A percentile compares a stretch with the other conserved stretches of the same genome.
These are phyloP conservation scores for Chlorencoelia australis DNA, from an alignment of 2,329 filamentous ascomycete species.

Conservation along the genomic window DNA sequence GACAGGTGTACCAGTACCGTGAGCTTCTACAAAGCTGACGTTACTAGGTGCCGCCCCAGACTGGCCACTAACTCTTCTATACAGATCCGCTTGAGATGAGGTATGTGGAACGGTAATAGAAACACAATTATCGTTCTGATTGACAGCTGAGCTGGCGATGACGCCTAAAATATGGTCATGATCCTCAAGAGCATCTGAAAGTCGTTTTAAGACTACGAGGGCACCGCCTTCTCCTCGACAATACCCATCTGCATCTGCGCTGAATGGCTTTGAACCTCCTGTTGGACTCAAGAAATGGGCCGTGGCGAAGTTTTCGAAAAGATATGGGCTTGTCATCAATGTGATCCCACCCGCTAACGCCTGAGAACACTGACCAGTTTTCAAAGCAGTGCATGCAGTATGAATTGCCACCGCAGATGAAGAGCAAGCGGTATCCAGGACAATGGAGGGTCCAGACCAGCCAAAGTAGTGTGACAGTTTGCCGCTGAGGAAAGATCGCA, in stretches of 20 bases:
- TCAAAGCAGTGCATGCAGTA: conserved; percentile 17
- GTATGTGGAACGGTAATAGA: conserved; percentile 45
- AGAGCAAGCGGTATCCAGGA: conserved; percentile 32
- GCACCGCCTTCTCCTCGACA: conserved; percentile 41
- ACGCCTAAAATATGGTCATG: conserved; percentile 47
- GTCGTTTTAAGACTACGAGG: conserved; percentile 36
- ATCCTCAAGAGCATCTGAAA: conserved; percentile 1
- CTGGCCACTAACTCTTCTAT: conserved; percentile 5
- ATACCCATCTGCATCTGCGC: conserved; percentile 41
- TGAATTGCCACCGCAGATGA: conserved; percentile 29
- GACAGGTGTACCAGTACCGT: conserved; percentile 15
- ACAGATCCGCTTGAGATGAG: conserved; percentile 29
- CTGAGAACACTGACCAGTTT: conserved; percentile 5
- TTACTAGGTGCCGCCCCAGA: conserved; percentile 4
- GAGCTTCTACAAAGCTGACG: conserved; percentile 12
- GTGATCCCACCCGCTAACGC: conserved; percentile 5
- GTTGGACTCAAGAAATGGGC: conserved; percentile 4
- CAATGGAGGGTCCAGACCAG: conserved; percentile 28
- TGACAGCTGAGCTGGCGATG: conserved; percentile 40
- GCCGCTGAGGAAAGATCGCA: conserved; percentile 28
- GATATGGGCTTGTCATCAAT: background rate
- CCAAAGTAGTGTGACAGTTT: conserved; percentile 33
- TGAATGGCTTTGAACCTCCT: conserved; percentile 28
- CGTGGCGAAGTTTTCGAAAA: conserved; percentile 1
- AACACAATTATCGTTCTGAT: conserved; percentile 49